Evolutionary conservation across 768 basidiomycete species (phyloP).

Genomic region (Tylopilus sp.): DNA sequence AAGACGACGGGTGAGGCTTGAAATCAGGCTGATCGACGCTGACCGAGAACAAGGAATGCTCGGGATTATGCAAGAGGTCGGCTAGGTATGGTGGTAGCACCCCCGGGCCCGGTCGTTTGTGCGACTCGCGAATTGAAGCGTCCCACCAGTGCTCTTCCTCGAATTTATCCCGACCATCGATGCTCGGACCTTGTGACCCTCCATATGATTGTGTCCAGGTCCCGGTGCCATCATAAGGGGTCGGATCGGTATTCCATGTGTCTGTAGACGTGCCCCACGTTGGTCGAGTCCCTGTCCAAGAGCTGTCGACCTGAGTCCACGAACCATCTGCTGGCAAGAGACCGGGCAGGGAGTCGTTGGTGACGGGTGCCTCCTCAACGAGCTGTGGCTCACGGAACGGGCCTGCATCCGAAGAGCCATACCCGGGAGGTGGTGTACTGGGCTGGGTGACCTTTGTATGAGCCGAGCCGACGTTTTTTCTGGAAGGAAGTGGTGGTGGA

Average conservation of each 20-base stretch:
- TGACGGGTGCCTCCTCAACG: constrained; percentile 40
- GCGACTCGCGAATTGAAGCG: constrained; percentile 39
- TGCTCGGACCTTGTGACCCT: constrained; percentile 34
- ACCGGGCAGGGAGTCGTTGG: constrained; percentile 34
- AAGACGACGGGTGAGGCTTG: constrained; percentile 19
- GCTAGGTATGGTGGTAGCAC: constrained; percentile 66
- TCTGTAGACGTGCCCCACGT: constrained; percentile 14
- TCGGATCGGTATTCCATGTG: constrained; percentile 19
- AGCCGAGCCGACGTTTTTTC: constrained; percentile 35
- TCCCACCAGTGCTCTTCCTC: constrained; percentile 78
- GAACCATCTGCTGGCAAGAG: constrained; percentile 35
- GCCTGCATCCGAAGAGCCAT: constrained; percentile 19
- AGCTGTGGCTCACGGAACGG: constrained; percentile 56
- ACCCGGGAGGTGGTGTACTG: constrained; percentile 27
- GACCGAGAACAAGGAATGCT: constrained; percentile 69
- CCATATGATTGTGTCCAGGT: constrained; percentile 24
- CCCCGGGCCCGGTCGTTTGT: constrained; percentile 64
- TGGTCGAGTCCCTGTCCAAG: constrained; percentile 14
- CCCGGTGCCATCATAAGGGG: constrained; percentile 25
- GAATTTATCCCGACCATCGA: constrained; percentile 55
- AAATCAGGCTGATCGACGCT: constrained; percentile 37
- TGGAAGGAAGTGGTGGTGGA: constrained; percentile 36
- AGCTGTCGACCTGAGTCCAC: constrained; percentile 15
- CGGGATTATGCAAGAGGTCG: constrained; percentile 65
- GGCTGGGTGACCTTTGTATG: constrained; percentile 35